Base-by-base conservation (phyloP, 2,329 filamentous ascomycete genomes). In the Epichloe gansuensis region DNA sequence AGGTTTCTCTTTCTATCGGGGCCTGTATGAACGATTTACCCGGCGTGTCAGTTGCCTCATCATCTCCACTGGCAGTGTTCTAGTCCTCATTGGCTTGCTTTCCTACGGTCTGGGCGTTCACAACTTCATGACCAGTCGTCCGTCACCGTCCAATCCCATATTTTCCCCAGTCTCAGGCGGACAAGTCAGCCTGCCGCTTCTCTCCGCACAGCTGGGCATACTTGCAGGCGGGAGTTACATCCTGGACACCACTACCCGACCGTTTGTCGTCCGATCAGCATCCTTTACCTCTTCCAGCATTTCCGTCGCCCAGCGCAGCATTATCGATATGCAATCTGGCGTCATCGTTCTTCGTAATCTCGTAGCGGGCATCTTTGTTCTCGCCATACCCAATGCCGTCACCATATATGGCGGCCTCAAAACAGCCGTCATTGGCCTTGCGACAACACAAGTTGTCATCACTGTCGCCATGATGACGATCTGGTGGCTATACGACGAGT, bases 261-360 rank as follows among this genome's bases (percentile, higher is more conserved):
- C 75, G 2, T 60, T 74, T 28, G 66, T 78, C 45, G 65, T 67
- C 28, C 67, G 69, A n/a, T 77, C 74, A 35, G 72, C 75, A 7
- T 70, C 71, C 46, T 78, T 75, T 56, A 77, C 74, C 0, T 72
- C 69, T 3, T 67, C 72, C 5, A 77, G 69, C 59, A 65, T 77
- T 25, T 65, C 65, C n/a, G 63, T 71, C 12, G 69, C 69, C 25
- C 66, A 75, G 50, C 70, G 75, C 34, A 74, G 68, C 58, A 71
- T 70, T 15, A 67, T 67, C 13, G 75, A 78, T 57, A 78, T 79
- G 75, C 63, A 69, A 28, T 69, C 66, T 3, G 71, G 66, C 34
- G 65, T 76, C 2, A 55, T 63, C 2, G 65, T 70, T 39, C 68
- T 73, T 63, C 68, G 72, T 23, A 67, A 63, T 12, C 46, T 76